phyloP scores from a whole-genome alignment of 176 grass and related monocot genomes.

The Cenchrus purpureus region DNA sequence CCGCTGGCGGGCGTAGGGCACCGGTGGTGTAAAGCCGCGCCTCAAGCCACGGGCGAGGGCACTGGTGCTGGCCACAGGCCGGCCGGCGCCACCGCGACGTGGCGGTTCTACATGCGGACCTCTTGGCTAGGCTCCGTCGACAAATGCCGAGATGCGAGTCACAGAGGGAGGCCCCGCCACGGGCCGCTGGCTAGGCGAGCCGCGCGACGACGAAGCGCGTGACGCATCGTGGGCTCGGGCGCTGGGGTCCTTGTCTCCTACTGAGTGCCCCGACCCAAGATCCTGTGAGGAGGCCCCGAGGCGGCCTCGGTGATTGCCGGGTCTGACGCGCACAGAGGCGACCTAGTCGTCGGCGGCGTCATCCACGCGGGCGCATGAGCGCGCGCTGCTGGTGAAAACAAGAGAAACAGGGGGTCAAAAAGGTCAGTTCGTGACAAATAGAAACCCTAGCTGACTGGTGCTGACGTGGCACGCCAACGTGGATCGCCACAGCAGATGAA shows the following conservation, averaged over 20 bases:
- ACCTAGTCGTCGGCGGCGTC: constrained; percentile 62
- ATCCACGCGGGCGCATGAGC: constrained; percentile 58
- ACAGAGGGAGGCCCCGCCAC: constrained; percentile 23
- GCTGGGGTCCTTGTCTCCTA: constrained; percentile 58
- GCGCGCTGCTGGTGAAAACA: constrained; percentile 45
- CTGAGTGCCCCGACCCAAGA: constrained; percentile 67
- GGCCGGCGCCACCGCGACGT: constrained; percentile 67
- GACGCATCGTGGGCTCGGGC: constrained; percentile 48
- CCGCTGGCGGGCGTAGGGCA: too few relatives aligned
- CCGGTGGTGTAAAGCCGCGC: too few relatives aligned
- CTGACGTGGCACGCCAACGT: too few relatives aligned
- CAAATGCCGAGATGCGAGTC: constrained; percentile 55
- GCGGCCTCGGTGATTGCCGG: constrained; percentile 58
- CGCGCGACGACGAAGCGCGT: constrained; percentile 70
- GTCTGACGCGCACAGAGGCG: constrained; percentile 53
- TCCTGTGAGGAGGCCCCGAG: constrained; percentile 63
- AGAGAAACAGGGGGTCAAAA: too few relatives aligned
- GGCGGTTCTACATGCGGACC: constrained; percentile 83
- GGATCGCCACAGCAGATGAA: too few relatives aligned
- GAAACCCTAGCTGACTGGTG: too few relatives aligned
- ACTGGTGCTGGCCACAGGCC: too few relatives aligned
- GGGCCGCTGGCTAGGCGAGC: constrained; percentile 37
- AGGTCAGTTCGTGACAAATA: too few relatives aligned
- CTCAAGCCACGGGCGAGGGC: too few relatives aligned
- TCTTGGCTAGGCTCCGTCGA: constrained; percentile 70